These are phyloP conservation scores for Aspergillus luchuensis DNA, from an alignment of 2,329 filamentous ascomycete genomes.

Conservation along the genomic window DNA sequence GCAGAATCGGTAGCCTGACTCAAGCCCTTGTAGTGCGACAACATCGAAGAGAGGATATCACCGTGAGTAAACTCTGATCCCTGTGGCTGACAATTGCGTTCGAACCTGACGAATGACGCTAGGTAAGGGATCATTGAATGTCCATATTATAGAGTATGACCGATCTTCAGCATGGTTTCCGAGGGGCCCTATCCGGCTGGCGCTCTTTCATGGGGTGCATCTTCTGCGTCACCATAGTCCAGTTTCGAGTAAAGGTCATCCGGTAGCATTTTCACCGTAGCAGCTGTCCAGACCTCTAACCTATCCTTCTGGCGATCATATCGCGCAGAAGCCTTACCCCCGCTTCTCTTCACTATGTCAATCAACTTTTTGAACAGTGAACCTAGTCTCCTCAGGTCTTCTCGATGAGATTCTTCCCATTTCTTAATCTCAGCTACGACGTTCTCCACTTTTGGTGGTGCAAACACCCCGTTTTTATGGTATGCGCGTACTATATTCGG, in stretches of 20 bases:
- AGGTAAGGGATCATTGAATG: too few relatives aligned
- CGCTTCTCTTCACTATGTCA: constrained; percentile 27
- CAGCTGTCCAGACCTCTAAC: constrained; percentile 28
- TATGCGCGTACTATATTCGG: constrained; percentile 52
- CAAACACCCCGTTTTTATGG: constrained; percentile 43
- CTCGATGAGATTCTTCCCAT: constrained; percentile 43
- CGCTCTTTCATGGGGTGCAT: background rate
- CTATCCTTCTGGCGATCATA: constrained; percentile 27
- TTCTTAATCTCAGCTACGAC: constrained; percentile 31
- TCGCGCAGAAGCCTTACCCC: constrained; percentile 28
- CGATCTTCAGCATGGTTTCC: too few relatives aligned
- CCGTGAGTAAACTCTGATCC: too few relatives aligned
- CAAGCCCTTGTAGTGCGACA: too few relatives aligned
- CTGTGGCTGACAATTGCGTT: too few relatives aligned
- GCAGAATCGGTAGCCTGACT: too few relatives aligned
- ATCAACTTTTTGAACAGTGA: constrained; percentile 38
- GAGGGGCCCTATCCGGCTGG: too few relatives aligned
- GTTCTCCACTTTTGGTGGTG: constrained; percentile 38
- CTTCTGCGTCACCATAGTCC: background rate
- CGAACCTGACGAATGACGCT: too few relatives aligned
- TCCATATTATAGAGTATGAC: too few relatives aligned
- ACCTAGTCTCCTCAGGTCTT: constrained; percentile 34
- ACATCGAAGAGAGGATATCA: too few relatives aligned
- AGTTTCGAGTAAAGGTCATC: constrained; percentile 35
- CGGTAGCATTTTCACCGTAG: constrained; percentile 29